Evolutionary conservation across 2,329 filamentous ascomycete genomes (phyloP).

Genomic region (Graphilbum sp.): DNA sequence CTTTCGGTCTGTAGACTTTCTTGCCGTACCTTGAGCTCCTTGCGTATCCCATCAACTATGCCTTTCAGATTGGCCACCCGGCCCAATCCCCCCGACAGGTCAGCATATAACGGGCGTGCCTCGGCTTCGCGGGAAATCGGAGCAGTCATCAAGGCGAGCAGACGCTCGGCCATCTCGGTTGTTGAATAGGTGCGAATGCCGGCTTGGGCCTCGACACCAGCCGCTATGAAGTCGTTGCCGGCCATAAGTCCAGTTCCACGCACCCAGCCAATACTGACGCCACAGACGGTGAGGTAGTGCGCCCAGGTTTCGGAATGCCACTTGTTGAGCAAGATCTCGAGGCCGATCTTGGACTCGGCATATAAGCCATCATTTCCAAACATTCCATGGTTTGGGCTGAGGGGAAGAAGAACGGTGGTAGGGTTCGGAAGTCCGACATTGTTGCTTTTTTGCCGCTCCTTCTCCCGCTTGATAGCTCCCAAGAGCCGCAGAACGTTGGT

Average conservation of each 20-base stretch:
- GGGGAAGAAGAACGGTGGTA: conserved; percentile 85
- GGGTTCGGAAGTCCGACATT: no score
- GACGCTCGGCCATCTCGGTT: conserved; percentile 98
- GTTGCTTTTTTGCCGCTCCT: conserved; percentile 73
- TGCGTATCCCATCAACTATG: conserved; percentile 81
- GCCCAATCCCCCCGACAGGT: conserved; percentile 92
- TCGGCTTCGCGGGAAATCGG: conserved; percentile 91
- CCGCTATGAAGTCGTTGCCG: conserved; percentile 62
- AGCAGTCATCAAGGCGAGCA: conserved; percentile 90
- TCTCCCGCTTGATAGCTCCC: conserved; percentile 80
- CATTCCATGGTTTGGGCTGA: conserved; percentile 96
- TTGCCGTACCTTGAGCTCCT: conserved; percentile 93
- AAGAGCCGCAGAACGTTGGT: conserved; percentile 90
- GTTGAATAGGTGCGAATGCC: conserved; percentile 97
- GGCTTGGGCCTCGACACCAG: conserved; percentile 90
- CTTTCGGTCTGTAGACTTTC: no score
- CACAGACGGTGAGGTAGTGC: conserved; percentile 95
- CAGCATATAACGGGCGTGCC: conserved; percentile 85
- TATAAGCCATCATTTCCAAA: conserved; percentile 94
- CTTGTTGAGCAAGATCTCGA: conserved; percentile 95
- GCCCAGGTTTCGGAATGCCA: conserved; percentile 98
- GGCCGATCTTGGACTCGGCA: conserved; percentile 89
- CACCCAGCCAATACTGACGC: conserved; percentile 97
- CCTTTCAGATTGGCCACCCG: conserved; percentile 94
- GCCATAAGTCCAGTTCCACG: conserved; percentile 74